Base-by-base conservation (phyloP, 441 rosid genomes). In the Gossypium schwendimanii region DNA sequence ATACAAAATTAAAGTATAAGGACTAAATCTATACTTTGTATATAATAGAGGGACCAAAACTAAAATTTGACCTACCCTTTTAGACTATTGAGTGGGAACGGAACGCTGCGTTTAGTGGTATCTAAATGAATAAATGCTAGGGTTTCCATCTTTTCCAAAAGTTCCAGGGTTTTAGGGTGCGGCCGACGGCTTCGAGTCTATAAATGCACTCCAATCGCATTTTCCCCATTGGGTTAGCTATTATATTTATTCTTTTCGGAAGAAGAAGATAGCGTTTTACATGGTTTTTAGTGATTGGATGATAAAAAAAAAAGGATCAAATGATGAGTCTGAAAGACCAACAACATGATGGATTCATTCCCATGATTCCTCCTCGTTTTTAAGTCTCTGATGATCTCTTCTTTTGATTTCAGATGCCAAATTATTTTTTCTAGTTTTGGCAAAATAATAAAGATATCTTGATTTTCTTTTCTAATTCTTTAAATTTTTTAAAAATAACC, bases 291-390 rank as follows among this genome's bases (percentile, higher is more conserved):
- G 11, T 1, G 17, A 3, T n/a, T 66, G n/a, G 14, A 4, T 44
- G 10, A 20, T 9, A 20, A 5, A 4, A 15, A 28, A 26, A 26
- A 4, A 10, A 6, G 6, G 70, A 47, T 66, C 70, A 49, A 66
- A 66, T 66, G 70, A 66, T 66, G 71, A 49, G 71, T 4, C 58
- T n/a, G 24, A 49, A 18, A 66, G 71, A 66, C 71, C 71, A 66
- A 66, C 71, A 66, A 66, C 58, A 66, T 66, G 71, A 49, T 66
- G 58, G 58, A n/a, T 66, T 66, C 58, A 7, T 66, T 12, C 71
- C 71, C 44, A 66, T 66, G 71, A 66, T 66, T 66, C 58, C 65
- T 26, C 44, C 71, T 49, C 58, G 24, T 66, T 7, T 61, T 8
- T 66, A 66, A 47, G 8, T 24, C 41, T n/a, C 70, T 66, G 58